Evolutionary conservation across 2,329 filamentous ascomycete genomes (phyloP), one percentile per base, ranked within the genome.

Genomic region (Neurospora crassa): DNA sequence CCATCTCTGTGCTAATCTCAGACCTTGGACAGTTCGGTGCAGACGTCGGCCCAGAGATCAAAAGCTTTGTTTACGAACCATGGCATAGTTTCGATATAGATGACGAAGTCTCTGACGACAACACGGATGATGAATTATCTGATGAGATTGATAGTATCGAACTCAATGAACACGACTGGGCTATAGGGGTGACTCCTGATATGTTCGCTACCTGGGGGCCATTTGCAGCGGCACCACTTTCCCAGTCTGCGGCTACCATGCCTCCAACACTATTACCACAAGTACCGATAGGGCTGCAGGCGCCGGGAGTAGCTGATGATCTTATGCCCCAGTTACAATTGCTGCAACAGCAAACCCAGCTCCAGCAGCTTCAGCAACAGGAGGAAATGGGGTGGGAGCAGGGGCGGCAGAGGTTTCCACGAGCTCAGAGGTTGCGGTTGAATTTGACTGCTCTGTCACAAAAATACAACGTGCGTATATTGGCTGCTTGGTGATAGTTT

Each of bases 361-460:
- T 34, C 18, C 24, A 47, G 43, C 47, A 59, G 47, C 24, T 59
- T 7, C 47, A 59, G 47, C 47, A 29, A 29, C 47, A 34, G 24
- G 53, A 63, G 53, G 53, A 34, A 29, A 24, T 12, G 24, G 20
- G n/a, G 11, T 11, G 45, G 24, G 45, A 53, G 45, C 24, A 63
- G 24, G 29, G 24, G 29, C 70, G 70, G 16, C 67, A 69, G n/a
- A 37, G 69, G 68, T 78, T 77, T 68, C 79, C 79, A 3, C 74
- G 71, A 4, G 73, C 79, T 10, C 76, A 78, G 4, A 76, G 77
- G 37, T 68, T 73, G 1, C 82, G 88, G 18, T 83, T 86, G 73
- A 90, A 89, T 73, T 79, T 90, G 71, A 88, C 87, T 2, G 84
- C 84, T 1, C 79, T 90, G 14, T 90, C 88, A 0, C 87, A 89